Evolutionary conservation across 1,284 basidiomycete genomes (phyloP), one percentile per base, ranked within the genome.

Genomic region (Pyrrhoderma lamaoense): DNA sequence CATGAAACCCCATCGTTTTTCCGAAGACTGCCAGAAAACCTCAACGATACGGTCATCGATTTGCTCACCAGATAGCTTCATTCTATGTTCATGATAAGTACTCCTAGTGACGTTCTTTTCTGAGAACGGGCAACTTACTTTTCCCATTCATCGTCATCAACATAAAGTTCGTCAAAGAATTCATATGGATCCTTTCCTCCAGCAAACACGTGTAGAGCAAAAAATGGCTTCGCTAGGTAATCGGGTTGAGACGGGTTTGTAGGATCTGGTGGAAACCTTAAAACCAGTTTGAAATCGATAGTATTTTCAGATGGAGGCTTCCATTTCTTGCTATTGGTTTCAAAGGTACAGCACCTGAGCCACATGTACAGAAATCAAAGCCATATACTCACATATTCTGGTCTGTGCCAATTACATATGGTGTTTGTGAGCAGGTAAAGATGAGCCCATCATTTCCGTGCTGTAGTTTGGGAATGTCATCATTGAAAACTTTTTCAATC

Each of bases 241-340:
- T 99, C 93, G 0, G 91, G 88, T 60, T 82, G 67, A 5, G 67
- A 60, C 0, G 77, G 74, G 53, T 82, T 67, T 25, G 70, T 68
- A 7, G 64, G 65, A 23, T 68, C 66, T 2, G 92, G 82, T 1
- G 95, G 93, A 65, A 99, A 99, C 35, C 91, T 82, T 16, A 99
- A 74, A 48, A 94, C 77, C 11, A 99, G 82, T 64, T 92, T 92
- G 73, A 99, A 99, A 67, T 99, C 96, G 62, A 99, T 89, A 2
- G 93, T 93, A 67, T 99, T 99, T 63, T 99, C 96, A 2, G 87
- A 89, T 2, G 96, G 93, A 1, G 95, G 94, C 68, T 99, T 99
- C 96, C 96, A 99, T 67, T 99, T 99, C 60, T 97, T 68, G 58
- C 93, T 96, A 63, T 38, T 5, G 38, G n/a, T 40, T 40, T 40